These are phyloP conservation scores for Termitomyces bulborhizus DNA, from an alignment of 768 basidiomycete species.

Conservation along the genomic window DNA sequence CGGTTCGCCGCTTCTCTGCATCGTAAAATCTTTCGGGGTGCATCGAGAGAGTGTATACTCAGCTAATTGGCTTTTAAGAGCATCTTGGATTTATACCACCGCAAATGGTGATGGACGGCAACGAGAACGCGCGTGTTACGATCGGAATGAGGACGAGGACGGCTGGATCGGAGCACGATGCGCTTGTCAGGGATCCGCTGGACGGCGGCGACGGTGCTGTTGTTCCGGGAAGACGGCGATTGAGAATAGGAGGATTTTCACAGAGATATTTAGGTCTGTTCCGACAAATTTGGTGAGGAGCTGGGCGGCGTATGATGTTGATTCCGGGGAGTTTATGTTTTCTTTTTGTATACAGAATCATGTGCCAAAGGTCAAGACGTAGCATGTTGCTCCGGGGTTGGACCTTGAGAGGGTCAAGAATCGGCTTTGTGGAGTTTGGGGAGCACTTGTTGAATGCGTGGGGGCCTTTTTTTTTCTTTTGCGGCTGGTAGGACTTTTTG, in stretches of 20 bases:
- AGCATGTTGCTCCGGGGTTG: slow-evolving; percentile 73
- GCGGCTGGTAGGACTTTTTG: slow-evolving; percentile 62
- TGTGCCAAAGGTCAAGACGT: slow-evolving; percentile 69
- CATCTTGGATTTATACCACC: slow-evolving; percentile 83
- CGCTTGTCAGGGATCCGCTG: slow-evolving; percentile 73
- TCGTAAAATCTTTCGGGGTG: slow-evolving; percentile 78
- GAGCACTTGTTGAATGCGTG: slow-evolving; percentile 63
- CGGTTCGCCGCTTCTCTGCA: slow-evolving; percentile 83
- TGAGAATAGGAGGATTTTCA: slow-evolving; percentile 79
- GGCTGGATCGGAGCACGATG: slow-evolving; percentile 48
- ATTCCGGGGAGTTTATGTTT: no score
- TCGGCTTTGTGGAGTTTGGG: slow-evolving; percentile 61
- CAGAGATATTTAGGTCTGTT: slow-evolving; percentile 81
- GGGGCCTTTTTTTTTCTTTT: slow-evolving; percentile 7
- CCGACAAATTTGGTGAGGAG: slow-evolving; percentile 77
- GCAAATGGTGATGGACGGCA: slow-evolving; percentile 41
- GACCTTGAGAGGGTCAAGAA: slow-evolving; percentile 67
- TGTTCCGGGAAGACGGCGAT: slow-evolving; percentile 71
- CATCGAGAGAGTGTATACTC: no score
- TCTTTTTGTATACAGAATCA: no score
- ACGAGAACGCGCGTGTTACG: slow-evolving; percentile 29
- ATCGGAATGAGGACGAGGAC: slow-evolving; percentile 66
- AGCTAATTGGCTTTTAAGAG: slow-evolving; percentile 36
- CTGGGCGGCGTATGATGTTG: slow-evolving; percentile 80
- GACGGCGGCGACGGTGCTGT: slow-evolving; percentile 43